A percentile compares a stretch with the other conserved stretches of the same genome.
phyloP scores from a whole-genome alignment of 2,329 filamentous ascomycete species.

The Paramyrothecium sp. region DNA sequence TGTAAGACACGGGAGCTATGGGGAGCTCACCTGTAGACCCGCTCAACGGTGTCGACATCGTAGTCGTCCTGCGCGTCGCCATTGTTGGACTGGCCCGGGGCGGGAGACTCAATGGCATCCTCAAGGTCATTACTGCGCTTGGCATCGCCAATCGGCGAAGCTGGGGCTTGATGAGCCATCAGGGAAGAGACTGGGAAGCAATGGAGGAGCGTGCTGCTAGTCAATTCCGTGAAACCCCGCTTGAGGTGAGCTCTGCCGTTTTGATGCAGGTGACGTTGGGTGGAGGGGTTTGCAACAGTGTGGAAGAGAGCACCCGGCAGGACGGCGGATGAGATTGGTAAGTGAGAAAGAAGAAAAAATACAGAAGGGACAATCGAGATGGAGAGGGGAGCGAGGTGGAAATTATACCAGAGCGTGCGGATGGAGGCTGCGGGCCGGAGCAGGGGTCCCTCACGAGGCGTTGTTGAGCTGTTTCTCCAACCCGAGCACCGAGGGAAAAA shows the following conservation, averaged over 20 bases:
- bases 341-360: not conserved
- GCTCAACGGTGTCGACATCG: constrained; percentile 50
- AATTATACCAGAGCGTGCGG: not conserved
- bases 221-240: constrained; percentile 20
- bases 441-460: not conserved
- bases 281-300: not conserved
- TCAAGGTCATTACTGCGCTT: constrained; percentile 21
- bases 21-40: constrained; percentile 44
- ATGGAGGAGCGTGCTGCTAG: constrained; percentile 51
- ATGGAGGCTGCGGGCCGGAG: not conserved
- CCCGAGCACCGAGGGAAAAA: too few species aligned
- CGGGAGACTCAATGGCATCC: constrained; percentile 12
- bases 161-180: constrained; percentile 37
- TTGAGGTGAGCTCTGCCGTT: not conserved
- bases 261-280: not conserved
- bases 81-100: not conserved
- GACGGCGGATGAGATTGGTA: too few species aligned
- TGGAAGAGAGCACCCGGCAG: too few species aligned
- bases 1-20: not conserved
- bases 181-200: constrained; percentile 44
- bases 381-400: not conserved
- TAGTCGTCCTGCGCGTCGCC: constrained; percentile 31
- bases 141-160: constrained; percentile 28
- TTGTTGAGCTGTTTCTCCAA: not conserved
- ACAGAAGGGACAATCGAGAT: not conserved